Conservation (phyloP, 345 rosid genomes). For the Cardiospermum halicacabum region DNA sequence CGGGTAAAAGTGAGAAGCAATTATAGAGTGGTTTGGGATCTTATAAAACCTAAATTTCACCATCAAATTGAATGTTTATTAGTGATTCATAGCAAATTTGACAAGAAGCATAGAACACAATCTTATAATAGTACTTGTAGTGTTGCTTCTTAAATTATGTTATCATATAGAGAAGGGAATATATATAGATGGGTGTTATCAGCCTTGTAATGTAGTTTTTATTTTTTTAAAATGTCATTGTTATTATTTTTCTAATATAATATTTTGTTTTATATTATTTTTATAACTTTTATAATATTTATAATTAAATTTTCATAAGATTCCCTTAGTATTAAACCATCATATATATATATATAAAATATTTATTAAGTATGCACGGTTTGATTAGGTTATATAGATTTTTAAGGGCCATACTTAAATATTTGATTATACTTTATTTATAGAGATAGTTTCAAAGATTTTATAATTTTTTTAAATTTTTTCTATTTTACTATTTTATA, state of each 20-base stretch:
- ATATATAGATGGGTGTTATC: neutral
- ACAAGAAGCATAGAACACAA: conserved; percentile 34
- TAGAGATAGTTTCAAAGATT: no score
- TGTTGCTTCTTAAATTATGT: neutral
- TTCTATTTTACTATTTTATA: no score
- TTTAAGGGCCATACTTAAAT: neutral
- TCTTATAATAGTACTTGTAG: conserved; percentile 36
- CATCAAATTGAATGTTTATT: conserved; percentile 50
- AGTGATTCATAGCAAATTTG: conserved; percentile 30
- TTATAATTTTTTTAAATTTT: no score
- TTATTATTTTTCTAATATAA: no score
- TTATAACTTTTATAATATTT: no score
- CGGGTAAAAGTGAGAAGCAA: conserved; percentile 34
- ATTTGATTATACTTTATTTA: neutral
- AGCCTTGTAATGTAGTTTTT: no score
- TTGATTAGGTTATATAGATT: neutral
- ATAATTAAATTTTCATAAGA: neutral
- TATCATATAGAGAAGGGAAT: neutral
- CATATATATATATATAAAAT: no score
- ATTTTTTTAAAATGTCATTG: no score
- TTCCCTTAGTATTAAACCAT: no score
- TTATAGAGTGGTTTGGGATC: conserved; percentile 51
- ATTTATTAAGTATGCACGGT: neutral
- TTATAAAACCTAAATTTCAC: conserved; percentile 51
- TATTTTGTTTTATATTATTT: no score